Evolutionary conservation across 495 filamentous ascomycete genomes (phyloP), one percentile per base, ranked within the genome.

Genomic region (Aspergillus baeticus): DNA sequence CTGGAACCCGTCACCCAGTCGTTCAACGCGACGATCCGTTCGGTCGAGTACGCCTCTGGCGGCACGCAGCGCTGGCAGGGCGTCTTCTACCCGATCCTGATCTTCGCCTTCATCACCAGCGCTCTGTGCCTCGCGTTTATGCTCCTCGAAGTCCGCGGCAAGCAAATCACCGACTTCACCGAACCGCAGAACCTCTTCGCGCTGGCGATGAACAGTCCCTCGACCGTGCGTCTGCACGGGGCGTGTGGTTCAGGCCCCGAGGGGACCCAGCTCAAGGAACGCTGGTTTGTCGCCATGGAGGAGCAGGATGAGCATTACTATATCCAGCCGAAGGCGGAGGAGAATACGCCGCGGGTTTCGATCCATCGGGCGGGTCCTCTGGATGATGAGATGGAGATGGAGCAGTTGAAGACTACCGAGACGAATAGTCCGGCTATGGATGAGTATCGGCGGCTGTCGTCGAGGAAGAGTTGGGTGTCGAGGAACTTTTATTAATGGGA

Each of bases 161-260:
- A 80, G 15, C 84, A 87, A 38, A 74, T 90, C 14, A 87, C 84
- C 10, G 89, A 91, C 65, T 91, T 87, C 69, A 88, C 85, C 13
- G 88, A 92, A 56, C 87, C 87, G 1, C 79, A 81, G 46, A 90
- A 90, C 57, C 68, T 90, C 0, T 91, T 91, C 64, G 69, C 84
- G 1, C 68, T 91, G 1, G 82, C 87, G 2, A 68, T 91, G 26
- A 89, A 90, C 63, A 84, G 80, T 39, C 88, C 88, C 18, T 76
- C 81, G 0, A 81, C 75, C 22, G 50, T 72, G 18, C 62, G 68
- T 11, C 56, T 91, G 18, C 68, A 74, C 2, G 87, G 88, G 3
- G 77, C 75, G n/a, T 89, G 87, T 69, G 87, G 86, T 15, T 80
- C 73, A 33, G 86, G 86, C 0, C 86, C 85, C 0, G 69, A 77